A percentile compares a stretch with the other conserved stretches of the same genome.
Evolutionary conservation across 2,329 filamentous ascomycete species (phyloP).

Genomic region (Diplocarpon rosae): DNA sequence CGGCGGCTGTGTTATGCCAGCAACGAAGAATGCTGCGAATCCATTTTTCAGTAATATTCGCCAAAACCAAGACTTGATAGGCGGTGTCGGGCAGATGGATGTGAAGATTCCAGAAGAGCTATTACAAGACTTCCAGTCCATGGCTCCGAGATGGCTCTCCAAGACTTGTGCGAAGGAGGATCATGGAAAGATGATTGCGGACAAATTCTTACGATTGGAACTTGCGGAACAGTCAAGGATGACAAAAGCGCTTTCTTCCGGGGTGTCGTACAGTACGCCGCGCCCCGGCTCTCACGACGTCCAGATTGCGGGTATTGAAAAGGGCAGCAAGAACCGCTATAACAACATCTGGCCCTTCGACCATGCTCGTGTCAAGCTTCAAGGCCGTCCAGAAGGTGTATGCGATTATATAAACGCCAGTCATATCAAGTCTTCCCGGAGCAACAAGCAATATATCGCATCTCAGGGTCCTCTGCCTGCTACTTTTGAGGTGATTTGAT

Average conservation of each 20-base stretch:
- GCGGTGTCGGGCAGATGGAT: constrained; percentile 76
- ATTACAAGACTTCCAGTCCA: constrained; percentile 32
- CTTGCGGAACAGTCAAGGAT: constrained; percentile 82
- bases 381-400: constrained; percentile 50
- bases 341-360: constrained; percentile 97
- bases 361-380: constrained; percentile 75
- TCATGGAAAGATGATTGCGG: constrained; percentile 68
- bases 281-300: constrained; percentile 32
- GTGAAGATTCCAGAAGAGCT: constrained; percentile 46
- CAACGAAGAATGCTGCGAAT: constrained; percentile 56
- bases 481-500: constrained; percentile 68
- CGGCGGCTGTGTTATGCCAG: constrained; percentile 77
- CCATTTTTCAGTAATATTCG: constrained; percentile 95
- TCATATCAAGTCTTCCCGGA: constrained; percentile 66
- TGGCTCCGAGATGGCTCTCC: constrained; percentile 66
- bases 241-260: constrained; percentile 62
- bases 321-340: constrained; percentile 91
- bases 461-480: constrained; percentile 87
- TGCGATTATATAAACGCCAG: constrained; percentile 98
- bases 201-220: constrained; percentile 78
- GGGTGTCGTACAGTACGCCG: constrained; percentile 44
- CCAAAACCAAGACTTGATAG: constrained; percentile 90
- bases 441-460: constrained; percentile 89
- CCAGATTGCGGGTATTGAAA: constrained; percentile 84
- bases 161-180: constrained; percentile 55